A percentile compares a stretch with the other conserved stretches of the same genome.
Conservation (phyloP, 2,329 filamentous ascomycete species). For the Paraphaeosphaeria sporulosa region DNA sequence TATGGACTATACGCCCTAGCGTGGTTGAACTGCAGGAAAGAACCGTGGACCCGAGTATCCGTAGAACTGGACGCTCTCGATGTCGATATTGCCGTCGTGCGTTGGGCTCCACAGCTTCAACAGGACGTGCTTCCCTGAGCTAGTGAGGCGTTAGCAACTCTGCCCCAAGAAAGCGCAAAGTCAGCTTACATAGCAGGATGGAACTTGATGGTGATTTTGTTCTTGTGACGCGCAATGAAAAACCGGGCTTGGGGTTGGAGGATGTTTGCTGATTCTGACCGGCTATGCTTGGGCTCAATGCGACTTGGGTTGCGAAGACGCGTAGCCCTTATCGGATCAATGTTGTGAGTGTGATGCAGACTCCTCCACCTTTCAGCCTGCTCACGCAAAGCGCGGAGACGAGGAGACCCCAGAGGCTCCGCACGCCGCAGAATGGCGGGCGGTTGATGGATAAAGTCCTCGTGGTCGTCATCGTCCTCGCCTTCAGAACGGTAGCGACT, state of each 20-base stretch:
- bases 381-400: background rate
- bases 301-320: slow-evolving; percentile 43
- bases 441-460: slow-evolving; percentile 35
- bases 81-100: slow-evolving; percentile 81
- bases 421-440: slow-evolving; percentile 33
- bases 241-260: slow-evolving; percentile 81
- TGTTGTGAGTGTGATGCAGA: background rate
- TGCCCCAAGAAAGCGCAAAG: too few relatives aligned
- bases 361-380: slow-evolving; percentile 1
- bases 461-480: slow-evolving; percentile 49
- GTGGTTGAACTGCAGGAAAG: slow-evolving; percentile 72
- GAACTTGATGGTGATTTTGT: slow-evolving; percentile 86
- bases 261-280: slow-evolving; percentile 47
- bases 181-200: slow-evolving; percentile 72
- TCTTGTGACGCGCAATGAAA: slow-evolving; percentile 81
- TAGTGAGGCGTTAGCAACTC: slow-evolving; percentile 32
- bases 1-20: slow-evolving; percentile 18
- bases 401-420: slow-evolving; percentile 27
- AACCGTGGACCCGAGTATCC: slow-evolving; percentile 87
- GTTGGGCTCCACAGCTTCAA: slow-evolving; percentile 89
- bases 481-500: slow-evolving; percentile 46
- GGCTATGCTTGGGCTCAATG: slow-evolving; percentile 37
- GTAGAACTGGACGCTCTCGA: slow-evolving; percentile 82
- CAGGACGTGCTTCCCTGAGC: slow-evolving; percentile 80
- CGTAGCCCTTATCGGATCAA: slow-evolving; percentile 39